These are phyloP conservation scores for Mucuna pruriens DNA, from an alignment of 306 rosid genomes.

Conservation along the genomic window DNA sequence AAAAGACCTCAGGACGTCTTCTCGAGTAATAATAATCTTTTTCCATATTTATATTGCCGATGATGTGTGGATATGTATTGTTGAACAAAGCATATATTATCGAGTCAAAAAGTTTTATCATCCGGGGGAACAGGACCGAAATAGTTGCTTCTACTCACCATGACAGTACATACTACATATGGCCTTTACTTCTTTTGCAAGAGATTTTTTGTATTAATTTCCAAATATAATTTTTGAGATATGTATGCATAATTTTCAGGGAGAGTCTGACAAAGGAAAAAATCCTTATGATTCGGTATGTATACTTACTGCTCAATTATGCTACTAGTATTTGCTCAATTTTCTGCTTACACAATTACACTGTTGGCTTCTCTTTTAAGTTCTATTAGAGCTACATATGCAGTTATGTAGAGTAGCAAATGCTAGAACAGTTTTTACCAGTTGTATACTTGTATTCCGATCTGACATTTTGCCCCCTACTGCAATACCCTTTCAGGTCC, in stretches of 20 bases:
- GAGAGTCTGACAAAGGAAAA: conserved; percentile 64
- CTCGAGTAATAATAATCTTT: conserved; percentile 2
- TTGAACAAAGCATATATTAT: neutral
- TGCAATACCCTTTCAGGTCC: conserved; percentile 63
- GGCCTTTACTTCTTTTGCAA: conserved; percentile 13
- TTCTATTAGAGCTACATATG: conserved; percentile 15
- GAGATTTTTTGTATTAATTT: conserved; percentile 9
- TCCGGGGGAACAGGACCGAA: neutral
- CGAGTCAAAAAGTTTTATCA: neutral
- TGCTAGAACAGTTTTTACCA: neutral
- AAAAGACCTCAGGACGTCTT: neutral
- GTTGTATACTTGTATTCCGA: neutral
- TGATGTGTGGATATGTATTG: neutral
- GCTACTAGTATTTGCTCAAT: neutral
- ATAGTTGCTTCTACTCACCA: conserved; percentile 5
- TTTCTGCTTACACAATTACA: neutral
- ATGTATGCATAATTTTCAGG: conserved; percentile 58
- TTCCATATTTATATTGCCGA: neutral
- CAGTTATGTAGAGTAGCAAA: neutral
- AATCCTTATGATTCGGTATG: conserved; percentile 81
- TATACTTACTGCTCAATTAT: conserved; percentile 26
- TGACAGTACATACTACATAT: conserved; percentile 6
- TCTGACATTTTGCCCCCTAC: neutral
- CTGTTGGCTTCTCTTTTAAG: neutral
- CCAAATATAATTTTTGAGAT: conserved; percentile 10